Evolutionary conservation across 495 filamentous ascomycete genomes (phyloP), one percentile per base, ranked within the genome.

Genomic region (Cryomyces minteri): DNA sequence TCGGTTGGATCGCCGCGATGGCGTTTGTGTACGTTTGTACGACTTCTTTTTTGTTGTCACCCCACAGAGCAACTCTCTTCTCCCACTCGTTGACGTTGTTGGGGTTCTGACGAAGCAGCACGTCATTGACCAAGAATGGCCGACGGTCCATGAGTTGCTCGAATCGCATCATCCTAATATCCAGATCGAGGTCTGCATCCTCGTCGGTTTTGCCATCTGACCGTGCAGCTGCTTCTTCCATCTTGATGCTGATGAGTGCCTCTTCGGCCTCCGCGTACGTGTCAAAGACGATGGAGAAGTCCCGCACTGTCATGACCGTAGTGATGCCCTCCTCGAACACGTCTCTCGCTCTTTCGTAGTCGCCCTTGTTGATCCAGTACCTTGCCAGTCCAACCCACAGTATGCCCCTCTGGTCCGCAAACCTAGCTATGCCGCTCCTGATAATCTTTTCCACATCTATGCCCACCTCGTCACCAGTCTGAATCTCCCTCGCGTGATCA

Each of bases 251-350:
- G 48, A 95, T 95, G 54, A 96, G 82, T 0, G 87, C 88, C 63
- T 99, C 92, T 58, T 99, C 92, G 40, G 94, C 94, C 60, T 99
- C 92, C 37, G 80, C 76, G 56, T 99, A 99, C 0, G 86, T 81
- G 58, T 99, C 92, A 52, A 99, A 99, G 25, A 96, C 77, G 39
- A 95, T 72, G 0, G 88, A 92, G 54, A 99, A 99, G 63, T 99
- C 92, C 43, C 92, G 76, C n/a, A 96, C 86, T 4, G 92, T 99
- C 88, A 95, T 94, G 46, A 95, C 92, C 1, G 90, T 96, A 30
- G 84, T 94, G 50, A 96, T 84, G 40, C 87, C 92, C 63, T 96
- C 88, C 63, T 99, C 92, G 52, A 94, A 95, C 18, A 93, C 71
- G 62, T 99, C 90, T 51, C 90, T 67, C 0, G 90, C 87, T 53